These are phyloP conservation scores for carrot (Daucus carota) DNA, from an alignment of 129 eudicot species.

Conservation along the genomic window DNA sequence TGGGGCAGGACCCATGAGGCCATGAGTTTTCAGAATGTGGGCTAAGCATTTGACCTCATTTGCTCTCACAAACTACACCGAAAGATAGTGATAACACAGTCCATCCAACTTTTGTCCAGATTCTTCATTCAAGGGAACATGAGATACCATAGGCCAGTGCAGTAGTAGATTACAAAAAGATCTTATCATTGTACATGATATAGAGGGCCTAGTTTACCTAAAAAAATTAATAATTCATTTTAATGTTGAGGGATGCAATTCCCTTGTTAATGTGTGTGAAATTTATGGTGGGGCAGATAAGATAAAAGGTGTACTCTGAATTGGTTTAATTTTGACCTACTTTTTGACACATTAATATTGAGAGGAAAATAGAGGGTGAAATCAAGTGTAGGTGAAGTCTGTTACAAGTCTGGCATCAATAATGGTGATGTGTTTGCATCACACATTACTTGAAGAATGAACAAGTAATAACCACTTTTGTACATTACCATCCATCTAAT, in stretches of 20 bases:
- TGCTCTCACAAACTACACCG: constrained; percentile 6
- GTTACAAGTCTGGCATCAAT: neutral
- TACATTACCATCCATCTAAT: neutral
- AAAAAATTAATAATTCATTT: neutral
- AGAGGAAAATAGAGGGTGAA: neutral
- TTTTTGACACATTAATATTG: neutral
- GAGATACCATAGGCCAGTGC: neutral
- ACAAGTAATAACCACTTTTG: neutral
- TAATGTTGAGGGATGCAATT: neutral
- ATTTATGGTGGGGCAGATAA: neutral
- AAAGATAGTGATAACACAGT: neutral
- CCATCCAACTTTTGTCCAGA: constrained; percentile 1
- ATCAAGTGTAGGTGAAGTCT: neutral
- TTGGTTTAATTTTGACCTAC: neutral
- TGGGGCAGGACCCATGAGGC: constrained; percentile 3
- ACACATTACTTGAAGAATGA: neutral
- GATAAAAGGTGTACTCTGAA: neutral
- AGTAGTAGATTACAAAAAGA: constrained; percentile 25
- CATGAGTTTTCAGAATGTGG: neutral
- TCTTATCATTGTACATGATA: constrained; percentile 7
- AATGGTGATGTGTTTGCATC: neutral
- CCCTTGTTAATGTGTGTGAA: neutral
- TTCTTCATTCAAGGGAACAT: neutral
- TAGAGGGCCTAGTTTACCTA: neutral
- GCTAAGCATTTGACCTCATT: neutral